Evolutionary conservation across 495 filamentous ascomycete genomes (phyloP).

Genomic region (Aspergillus mulundensis): DNA sequence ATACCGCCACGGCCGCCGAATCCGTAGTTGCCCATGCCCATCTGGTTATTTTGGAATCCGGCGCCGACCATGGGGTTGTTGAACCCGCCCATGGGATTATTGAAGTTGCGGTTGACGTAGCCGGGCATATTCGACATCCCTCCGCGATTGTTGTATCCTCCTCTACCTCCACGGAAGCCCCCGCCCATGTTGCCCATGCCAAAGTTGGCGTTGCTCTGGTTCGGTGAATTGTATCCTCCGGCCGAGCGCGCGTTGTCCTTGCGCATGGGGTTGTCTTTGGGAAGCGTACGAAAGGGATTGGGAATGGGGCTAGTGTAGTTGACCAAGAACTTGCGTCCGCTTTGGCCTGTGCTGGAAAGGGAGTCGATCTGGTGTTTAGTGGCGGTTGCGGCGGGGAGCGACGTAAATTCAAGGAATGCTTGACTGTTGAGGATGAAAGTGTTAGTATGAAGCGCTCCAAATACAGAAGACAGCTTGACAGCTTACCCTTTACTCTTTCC

Average conservation of each 20-base stretch:
- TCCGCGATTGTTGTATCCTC: conserved; percentile 40
- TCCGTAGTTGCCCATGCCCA: conserved; percentile 57
- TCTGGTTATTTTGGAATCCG: conserved; percentile 52
- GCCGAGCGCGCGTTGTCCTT: conserved; percentile 53
- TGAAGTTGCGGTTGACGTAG: conserved; percentile 50
- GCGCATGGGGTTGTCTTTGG: conserved; percentile 82
- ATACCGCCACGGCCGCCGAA: conserved; percentile 61
- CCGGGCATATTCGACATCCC: conserved; percentile 34
- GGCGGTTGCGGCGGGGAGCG: conserved; percentile 80
- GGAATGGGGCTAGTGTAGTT: conserved; percentile 69
- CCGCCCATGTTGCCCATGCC: conserved; percentile 35
- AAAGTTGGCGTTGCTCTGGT: conserved; percentile 31
- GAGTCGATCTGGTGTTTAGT: conserved; percentile 77
- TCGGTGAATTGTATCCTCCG: conserved; percentile 26
- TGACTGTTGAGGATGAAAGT: conserved; percentile 53
- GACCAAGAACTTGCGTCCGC: conserved; percentile 64
- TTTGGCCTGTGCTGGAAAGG: conserved; percentile 46
- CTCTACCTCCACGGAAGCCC: conserved; percentile 47
- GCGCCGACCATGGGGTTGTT: conserved; percentile 58
- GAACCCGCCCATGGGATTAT: conserved; percentile 54
- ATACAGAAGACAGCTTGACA: background rate
- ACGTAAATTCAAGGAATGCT: conserved; percentile 83
- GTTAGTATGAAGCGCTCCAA: background rate
- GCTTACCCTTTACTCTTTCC: conserved; percentile 95
- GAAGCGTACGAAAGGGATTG: conserved; percentile 88